Evolutionary conservation across 805 yeast species (phyloP).

Genomic region (Spathaspora arborariae): DNA sequence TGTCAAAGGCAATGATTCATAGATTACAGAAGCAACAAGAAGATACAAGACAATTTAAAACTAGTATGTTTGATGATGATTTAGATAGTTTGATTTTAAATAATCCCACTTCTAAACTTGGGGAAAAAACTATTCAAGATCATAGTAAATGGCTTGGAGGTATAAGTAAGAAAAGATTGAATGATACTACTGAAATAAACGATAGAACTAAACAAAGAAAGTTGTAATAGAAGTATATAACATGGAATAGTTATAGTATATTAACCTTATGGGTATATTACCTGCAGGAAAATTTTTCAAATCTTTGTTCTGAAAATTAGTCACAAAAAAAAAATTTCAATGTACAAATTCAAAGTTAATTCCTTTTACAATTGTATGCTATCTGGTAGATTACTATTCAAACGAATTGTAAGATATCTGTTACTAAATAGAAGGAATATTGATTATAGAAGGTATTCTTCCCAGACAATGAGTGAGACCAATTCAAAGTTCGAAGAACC

Average conservation of each 20-base stretch:
- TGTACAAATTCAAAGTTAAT: not conserved
- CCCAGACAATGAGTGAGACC: constrained; percentile 7
- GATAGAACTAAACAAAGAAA: constrained; percentile 2
- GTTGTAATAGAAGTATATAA: not conserved
- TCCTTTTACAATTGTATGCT: constrained; percentile 11
- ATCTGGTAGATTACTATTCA: constrained; percentile 12
- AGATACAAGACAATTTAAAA: not conserved
- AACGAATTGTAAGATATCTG: constrained; percentile 7
- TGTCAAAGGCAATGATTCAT: constrained; percentile 58
- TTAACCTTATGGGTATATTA: not conserved
- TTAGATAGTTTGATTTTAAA: constrained; percentile 14
- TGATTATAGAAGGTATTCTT: constrained; percentile 3
- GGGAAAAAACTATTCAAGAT: not conserved
- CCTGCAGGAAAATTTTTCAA: constrained; percentile 1
- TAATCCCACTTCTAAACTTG: constrained; percentile 1
- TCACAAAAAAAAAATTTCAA: constrained; percentile 4
- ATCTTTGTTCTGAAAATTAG: not conserved
- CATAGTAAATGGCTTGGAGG: constrained; percentile 21
- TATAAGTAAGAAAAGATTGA: constrained; percentile 10
- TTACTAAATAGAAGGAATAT: constrained; percentile 3
- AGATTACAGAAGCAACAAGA: constrained; percentile 32
- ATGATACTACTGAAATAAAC: not conserved
- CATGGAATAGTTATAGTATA: too few species aligned
- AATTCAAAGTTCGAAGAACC: not conserved
- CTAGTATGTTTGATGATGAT: constrained; percentile 10